phyloP scores from a whole-genome alignment of 2,329 filamentous ascomycete species.

The Phaeosphaeria sp. region DNA sequence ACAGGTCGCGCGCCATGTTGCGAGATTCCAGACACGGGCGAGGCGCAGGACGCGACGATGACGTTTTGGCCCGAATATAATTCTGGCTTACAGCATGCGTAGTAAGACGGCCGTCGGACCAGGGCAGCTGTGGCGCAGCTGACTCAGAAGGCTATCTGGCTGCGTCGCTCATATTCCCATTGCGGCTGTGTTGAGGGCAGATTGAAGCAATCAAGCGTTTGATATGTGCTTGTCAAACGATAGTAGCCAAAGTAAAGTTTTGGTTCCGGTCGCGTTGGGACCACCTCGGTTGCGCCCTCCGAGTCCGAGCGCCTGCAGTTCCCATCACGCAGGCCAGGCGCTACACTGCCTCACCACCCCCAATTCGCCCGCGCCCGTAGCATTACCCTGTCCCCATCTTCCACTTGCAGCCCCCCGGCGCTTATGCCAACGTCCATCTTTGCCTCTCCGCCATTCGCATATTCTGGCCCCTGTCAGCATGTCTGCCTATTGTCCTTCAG shows the following conservation, averaged over 20 bases:
- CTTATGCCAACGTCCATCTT: constrained; percentile 3
- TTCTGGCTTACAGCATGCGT: neutral
- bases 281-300: neutral
- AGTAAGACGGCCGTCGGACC: neutral
- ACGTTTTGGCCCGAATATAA: constrained; percentile 15
- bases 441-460: constrained; percentile 14
- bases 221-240: constrained; percentile 1
- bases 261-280: neutral
- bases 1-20: constrained; percentile 38
- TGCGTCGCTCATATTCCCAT: neutral
- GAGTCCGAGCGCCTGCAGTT: neutral
- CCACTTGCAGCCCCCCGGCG: neutral
- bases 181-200: neutral
- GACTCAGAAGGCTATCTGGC: neutral
- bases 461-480: constrained; percentile 15
- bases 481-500: constrained; percentile 4
- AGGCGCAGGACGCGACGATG: constrained; percentile 13
- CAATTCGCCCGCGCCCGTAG: neutral
- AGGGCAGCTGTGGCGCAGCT: neutral
- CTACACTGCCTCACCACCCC: neutral
- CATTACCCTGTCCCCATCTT: neutral
- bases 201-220: neutral
- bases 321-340: neutral
- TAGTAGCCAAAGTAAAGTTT: constrained; percentile 1
- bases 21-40: constrained; percentile 1